A percentile compares a stretch with the other conserved stretches of the same genome.
Conservation (phyloP, 2,329 filamentous ascomycete genomes). For the Aspergillus hiratsukae region DNA sequence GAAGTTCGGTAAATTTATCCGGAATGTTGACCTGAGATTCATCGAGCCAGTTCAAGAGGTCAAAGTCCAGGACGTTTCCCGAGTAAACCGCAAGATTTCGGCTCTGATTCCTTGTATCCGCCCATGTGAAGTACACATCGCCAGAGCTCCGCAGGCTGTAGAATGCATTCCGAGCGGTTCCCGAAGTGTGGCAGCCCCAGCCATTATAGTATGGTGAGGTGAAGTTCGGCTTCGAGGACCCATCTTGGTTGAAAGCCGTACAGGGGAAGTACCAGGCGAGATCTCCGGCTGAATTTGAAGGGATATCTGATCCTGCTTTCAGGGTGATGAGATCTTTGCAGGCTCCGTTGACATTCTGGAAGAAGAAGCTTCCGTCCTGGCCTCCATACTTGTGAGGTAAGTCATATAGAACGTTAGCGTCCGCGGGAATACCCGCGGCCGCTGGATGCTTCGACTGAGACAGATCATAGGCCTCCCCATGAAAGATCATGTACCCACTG, state of each 20-base stretch:
- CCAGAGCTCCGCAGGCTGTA: constrained; percentile 68
- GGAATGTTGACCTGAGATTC: constrained; percentile 71
- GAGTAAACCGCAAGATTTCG: constrained; percentile 94
- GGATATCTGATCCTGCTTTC: constrained; percentile 68
- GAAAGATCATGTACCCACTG: constrained; percentile 88
- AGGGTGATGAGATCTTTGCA: constrained; percentile 86
- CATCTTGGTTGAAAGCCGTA: constrained; percentile 86
- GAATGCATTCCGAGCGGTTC: constrained; percentile 64
- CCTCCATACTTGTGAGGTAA: constrained; percentile 76
- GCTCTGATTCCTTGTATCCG: constrained; percentile 81
- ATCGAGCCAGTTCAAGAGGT: constrained; percentile 89
- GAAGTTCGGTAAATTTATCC: constrained; percentile 71
- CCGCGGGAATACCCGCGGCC: constrained; percentile 69
- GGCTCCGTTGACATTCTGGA: constrained; percentile 96
- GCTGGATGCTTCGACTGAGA: constrained; percentile 70
- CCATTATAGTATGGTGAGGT: constrained; percentile 74
- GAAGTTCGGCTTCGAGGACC: constrained; percentile 70
- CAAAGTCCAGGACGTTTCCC: constrained; percentile 84
- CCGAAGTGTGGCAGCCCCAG: constrained; percentile 82
- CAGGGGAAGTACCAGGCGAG: constrained; percentile 98
- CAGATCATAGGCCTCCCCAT: constrained; percentile 85
- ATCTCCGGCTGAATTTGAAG: constrained; percentile 66
- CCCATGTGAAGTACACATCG: constrained; percentile 95
- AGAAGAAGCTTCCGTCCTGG: constrained; percentile 93
- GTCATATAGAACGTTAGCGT: constrained; percentile 80